phyloP scores from a whole-genome alignment of 139 green algal species.

The Coelastrella sp. region DNA sequence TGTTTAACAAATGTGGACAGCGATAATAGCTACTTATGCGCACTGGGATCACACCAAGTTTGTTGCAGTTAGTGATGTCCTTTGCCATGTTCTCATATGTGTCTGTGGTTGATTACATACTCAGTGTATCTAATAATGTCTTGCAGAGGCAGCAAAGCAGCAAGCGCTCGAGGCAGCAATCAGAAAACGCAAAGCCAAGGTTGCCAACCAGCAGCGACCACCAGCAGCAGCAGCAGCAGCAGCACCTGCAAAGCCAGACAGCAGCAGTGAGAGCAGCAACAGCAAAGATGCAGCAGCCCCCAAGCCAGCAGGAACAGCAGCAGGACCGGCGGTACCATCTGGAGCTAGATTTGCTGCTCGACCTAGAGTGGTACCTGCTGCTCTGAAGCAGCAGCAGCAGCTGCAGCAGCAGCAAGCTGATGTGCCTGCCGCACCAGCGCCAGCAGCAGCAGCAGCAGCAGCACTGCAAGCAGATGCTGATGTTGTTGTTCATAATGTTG shows the following conservation, averaged over 20 bases:
- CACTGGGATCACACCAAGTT: too few species aligned
- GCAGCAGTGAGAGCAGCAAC: not conserved
- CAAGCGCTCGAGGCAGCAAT: not conserved
- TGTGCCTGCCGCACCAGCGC: not conserved
- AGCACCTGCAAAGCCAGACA: not conserved
- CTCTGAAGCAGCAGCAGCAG: constrained; percentile 16
- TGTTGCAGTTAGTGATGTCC: not conserved
- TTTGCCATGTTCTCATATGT: not conserved
- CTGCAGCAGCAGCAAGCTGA: not conserved
- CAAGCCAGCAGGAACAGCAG: constrained; percentile 21
- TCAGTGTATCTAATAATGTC: not conserved
- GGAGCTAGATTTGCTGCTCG: constrained; percentile 14
- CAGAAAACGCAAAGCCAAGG: constrained; percentile 15
- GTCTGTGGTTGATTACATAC: too few species aligned
- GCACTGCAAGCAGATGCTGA: not conserved
- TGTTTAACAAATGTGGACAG: too few species aligned
- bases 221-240: constrained; percentile 9
- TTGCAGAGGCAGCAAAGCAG: constrained; percentile 10
- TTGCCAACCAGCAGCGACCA: constrained; percentile 12
- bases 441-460: constrained; percentile 46
- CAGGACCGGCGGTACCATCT: not conserved
- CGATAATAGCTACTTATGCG: too few species aligned
- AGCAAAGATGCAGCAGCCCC: not conserved
- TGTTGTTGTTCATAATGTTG: not conserved
- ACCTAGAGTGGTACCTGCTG: not conserved